Evolutionary conservation across 1,139 yeast species (phyloP).

Genomic region (Pichia sp.): DNA sequence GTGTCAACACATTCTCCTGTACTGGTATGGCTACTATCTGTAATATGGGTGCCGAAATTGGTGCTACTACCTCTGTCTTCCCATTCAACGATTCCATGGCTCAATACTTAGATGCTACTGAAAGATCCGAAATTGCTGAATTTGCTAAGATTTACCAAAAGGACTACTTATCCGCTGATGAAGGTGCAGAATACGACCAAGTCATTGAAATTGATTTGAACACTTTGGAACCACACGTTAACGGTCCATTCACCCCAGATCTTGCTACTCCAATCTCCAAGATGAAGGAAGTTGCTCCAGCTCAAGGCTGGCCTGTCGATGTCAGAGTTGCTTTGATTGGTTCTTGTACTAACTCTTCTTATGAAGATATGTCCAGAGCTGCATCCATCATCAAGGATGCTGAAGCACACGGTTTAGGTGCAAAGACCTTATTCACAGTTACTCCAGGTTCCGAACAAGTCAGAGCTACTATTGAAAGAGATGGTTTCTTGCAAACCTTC

Average conservation of each 20-base stretch:
- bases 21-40: conserved; percentile 99
- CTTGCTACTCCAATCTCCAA: conserved; percentile 95
- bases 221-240: conserved; percentile 94
- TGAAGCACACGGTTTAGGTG: conserved; percentile 80
- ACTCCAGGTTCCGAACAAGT: conserved; percentile 99
- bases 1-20: conserved; percentile 93
- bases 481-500: conserved; percentile 87
- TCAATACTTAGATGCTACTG: conserved; percentile 85
- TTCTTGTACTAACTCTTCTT: conserved; percentile 98
- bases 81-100: conserved; percentile 92
- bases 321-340: conserved; percentile 96
- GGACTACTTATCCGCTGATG: conserved; percentile 84
- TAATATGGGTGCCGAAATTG: conserved; percentile 99
- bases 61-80: conserved; percentile 98
- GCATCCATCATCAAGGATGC: conserved; percentile 93
- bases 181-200: conserved; percentile 94
- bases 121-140: conserved; percentile 77
- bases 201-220: conserved; percentile 90
- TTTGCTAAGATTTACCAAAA: conserved; percentile 72
- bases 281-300: conserved; percentile 82
- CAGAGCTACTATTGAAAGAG: conserved; percentile 97
- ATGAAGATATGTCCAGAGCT: conserved; percentile 98
- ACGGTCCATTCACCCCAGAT: conserved; percentile 99
- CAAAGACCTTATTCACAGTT: conserved; percentile 87
- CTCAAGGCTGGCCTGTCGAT: conserved; percentile 90